Conservation (phyloP, 139 green algal genomes). For the Chlamydomonas schloesseri region DNA sequence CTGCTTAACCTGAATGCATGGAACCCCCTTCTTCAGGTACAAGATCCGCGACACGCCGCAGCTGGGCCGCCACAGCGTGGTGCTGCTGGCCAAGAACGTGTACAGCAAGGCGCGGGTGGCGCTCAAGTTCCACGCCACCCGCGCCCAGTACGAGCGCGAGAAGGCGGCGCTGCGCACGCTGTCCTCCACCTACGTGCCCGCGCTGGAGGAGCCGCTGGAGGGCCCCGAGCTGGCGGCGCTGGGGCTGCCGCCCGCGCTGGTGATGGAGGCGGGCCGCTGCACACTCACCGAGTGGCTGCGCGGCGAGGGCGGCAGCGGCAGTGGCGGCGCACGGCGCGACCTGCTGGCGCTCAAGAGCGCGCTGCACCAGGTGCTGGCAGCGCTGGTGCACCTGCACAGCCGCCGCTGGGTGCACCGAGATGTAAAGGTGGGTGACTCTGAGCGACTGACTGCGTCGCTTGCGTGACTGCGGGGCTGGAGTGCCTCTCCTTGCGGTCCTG, state of each 20-base stretch:
- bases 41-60: conserved; percentile 28
- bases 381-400: conserved; percentile 33
- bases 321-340: neutral
- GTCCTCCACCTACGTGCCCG: conserved; percentile 4
- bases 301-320: neutral
- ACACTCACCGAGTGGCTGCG: conserved; percentile 35
- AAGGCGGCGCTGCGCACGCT: conserved; percentile 17
- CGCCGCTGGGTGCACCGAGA: conserved; percentile 25
- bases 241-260: conserved; percentile 35
- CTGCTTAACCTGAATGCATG: no score
- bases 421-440: no score
- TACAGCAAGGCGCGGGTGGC: neutral
- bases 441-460: no score
- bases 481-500: no score
- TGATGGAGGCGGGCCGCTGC: conserved; percentile 43
- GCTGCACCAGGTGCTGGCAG: conserved; percentile 38
- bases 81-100: conserved; percentile 43
- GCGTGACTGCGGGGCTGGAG: no score
- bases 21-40: conserved; percentile 22
- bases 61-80: conserved; percentile 36
- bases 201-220: conserved; percentile 37
- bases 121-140: conserved; percentile 31
- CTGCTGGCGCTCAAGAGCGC: conserved; percentile 23
- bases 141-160: conserved; percentile 26
- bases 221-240: conserved; percentile 12